These are phyloP conservation scores for Nigrospora osmanthi DNA, from an alignment of 2,329 filamentous ascomycete genomes.

Conservation along the genomic window DNA sequence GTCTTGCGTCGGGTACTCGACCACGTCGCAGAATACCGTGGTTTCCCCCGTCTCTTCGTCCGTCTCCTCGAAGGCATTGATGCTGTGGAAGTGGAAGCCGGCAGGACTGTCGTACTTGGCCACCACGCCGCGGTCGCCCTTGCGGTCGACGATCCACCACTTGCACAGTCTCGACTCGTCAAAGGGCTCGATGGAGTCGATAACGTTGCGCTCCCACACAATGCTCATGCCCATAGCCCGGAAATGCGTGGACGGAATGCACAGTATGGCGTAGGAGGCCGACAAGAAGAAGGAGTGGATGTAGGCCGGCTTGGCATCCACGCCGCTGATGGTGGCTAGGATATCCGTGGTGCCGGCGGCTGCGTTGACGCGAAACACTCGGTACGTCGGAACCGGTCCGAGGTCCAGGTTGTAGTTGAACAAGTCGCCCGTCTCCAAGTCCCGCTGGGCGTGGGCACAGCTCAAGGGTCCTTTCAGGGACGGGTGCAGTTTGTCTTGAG, in stretches of 20 bases:
- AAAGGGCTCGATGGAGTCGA: conserved; percentile 61
- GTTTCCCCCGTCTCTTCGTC: conserved; percentile 24
- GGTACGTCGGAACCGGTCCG: conserved; percentile 50
- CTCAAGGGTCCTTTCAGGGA: conserved; percentile 59
- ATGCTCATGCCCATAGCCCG: conserved; percentile 50
- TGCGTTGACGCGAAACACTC: conserved; percentile 59
- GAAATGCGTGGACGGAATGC: conserved; percentile 60
- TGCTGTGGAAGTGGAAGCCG: conserved; percentile 72
- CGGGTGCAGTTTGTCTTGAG: conserved; percentile 57
- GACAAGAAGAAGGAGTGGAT: conserved; percentile 80
- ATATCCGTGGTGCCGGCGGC: conserved; percentile 59
- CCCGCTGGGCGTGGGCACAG: conserved; percentile 63
- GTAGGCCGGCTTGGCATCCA: conserved; percentile 52
- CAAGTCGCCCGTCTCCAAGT: conserved; percentile 65
- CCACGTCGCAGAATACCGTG: conserved; percentile 58
- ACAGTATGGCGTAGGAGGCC: conserved; percentile 62
- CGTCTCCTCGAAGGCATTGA: conserved; percentile 67
- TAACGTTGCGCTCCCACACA: conserved; percentile 57
- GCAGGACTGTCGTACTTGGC: conserved; percentile 59
- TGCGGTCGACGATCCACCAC: conserved; percentile 72
- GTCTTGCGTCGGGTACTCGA: conserved; percentile 56
- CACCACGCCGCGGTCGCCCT: conserved; percentile 53
- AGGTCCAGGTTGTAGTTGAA: conserved; percentile 78
- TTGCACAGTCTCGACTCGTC: conserved; percentile 45
- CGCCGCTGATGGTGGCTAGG: conserved; percentile 55